A percentile compares a stretch with the other conserved stretches of the same genome.
Conservation (phyloP, 2,329 filamentous ascomycete species). For the Nemania sp. region DNA sequence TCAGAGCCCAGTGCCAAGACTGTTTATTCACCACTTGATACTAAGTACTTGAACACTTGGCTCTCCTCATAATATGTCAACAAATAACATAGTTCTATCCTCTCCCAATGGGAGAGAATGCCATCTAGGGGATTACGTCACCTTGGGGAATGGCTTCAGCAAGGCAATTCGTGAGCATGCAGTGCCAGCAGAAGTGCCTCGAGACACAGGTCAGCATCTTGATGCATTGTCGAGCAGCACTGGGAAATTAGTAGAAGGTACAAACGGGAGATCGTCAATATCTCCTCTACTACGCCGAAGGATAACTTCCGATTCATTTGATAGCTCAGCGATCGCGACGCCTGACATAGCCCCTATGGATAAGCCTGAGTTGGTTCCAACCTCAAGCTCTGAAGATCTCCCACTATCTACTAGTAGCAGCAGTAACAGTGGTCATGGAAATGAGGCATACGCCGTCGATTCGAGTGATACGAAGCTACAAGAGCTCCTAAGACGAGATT, state of each 20-base stretch:
- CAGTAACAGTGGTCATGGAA: slow-evolving; percentile 21
- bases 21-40: background rate
- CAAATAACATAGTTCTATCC: background rate
- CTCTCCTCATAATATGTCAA: slow-evolving; percentile 5
- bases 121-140: background rate
- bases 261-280: slow-evolving; percentile 26
- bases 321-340: slow-evolving; percentile 43
- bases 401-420: background rate
- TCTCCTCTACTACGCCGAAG: slow-evolving; percentile 42
- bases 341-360: slow-evolving; percentile 43
- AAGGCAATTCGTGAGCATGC: background rate
- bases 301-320: slow-evolving; percentile 39
- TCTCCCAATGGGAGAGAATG: background rate
- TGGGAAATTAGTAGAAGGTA: slow-evolving; percentile 37
- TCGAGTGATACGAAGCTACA: slow-evolving; percentile 56
- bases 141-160: slow-evolving; percentile 32
- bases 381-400: slow-evolving; percentile 33
- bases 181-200: background rate
- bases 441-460: slow-evolving; percentile 46
- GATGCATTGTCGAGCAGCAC: background rate
- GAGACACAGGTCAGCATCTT: background rate
- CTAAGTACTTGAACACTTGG: background rate
- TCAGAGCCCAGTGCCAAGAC: background rate
- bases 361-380: slow-evolving; percentile 13
- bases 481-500: slow-evolving; percentile 52